Base-by-base conservation (phyloP, 345 rosid genomes). In the Arabidopsis thaliana region DNA sequence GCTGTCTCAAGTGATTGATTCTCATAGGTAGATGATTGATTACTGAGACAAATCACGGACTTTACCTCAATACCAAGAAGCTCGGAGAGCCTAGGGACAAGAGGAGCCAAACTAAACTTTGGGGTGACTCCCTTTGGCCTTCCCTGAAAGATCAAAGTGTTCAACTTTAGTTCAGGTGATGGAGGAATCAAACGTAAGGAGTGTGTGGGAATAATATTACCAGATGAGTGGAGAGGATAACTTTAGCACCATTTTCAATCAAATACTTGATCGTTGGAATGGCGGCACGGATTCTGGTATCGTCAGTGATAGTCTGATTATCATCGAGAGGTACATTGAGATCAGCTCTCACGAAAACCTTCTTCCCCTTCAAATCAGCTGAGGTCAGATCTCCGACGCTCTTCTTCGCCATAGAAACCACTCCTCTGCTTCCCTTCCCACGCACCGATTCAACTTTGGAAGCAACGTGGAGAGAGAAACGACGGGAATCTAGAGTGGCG, bases 91-190 rank as follows among this genome's bases (percentile, higher is more conserved):
- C 98, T 87, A 7, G 93, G 97, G 49, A 88, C 97, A 62, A 93
- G 92, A 81, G 98, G 98, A 85, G 90, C 84, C 87, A 93, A 86
- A 76, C 98, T 93, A 83, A 86, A 93, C 78, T 93, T 93, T 16
- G 98, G 96, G 8, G 96, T 91, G 22, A 89, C 93, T 77, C 98
- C 98, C 86, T 93, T 93, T 13, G 98, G 98, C 28, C 98, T 91
- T 45, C 98, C 98, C 97, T 91, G 89, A 40, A 83, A 84, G 42
- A 46, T 46, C 51, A 16, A 46, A 46, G 24, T 46, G 23, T 46
- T 46, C 4, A 0, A 16, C 2, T 46, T 46, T 46, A 46, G 51
- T 16, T 46, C 51, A 16, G 3, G 23, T 4, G 4, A n/a, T 16
- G 23, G 51, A 46, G 23, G 41, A 7, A 16, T 6, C 24, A 16